A percentile compares a stretch with the other conserved stretches of the same genome.
Evolutionary conservation across 768 basidiomycete genomes (phyloP).

Genomic region (Podaxis sp.): DNA sequence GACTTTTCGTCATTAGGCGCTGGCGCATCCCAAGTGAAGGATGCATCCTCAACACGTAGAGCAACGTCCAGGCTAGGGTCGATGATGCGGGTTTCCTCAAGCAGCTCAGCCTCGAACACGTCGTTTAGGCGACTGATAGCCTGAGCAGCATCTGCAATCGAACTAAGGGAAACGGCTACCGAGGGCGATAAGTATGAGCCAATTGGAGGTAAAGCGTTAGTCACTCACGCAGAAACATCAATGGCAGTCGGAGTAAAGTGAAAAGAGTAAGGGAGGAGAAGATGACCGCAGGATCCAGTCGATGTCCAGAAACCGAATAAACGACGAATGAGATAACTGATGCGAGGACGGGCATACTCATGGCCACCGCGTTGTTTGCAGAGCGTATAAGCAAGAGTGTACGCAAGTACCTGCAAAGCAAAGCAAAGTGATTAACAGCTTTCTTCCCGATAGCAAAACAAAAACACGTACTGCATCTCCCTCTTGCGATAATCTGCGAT

Average conservation of each 20-base stretch:
- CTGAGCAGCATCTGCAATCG: conserved; percentile 84
- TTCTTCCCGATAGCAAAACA: not conserved
- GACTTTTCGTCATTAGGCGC: conserved; percentile 46
- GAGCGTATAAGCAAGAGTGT: conserved; percentile 65
- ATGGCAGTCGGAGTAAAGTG: conserved; percentile 76
- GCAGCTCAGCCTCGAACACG: conserved; percentile 83
- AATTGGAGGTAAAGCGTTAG: conserved; percentile 8
- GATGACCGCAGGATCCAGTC: conserved; percentile 66
- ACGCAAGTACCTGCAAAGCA: conserved; percentile 55
- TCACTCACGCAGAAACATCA: conserved; percentile 66
- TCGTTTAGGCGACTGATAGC: conserved; percentile 74
- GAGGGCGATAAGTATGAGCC: conserved; percentile 12
- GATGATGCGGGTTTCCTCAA: conserved; percentile 55
- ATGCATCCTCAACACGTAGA: conserved; percentile 62
- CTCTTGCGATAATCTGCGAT: conserved; percentile 67
- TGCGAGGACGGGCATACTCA: conserved; percentile 76
- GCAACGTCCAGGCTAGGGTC: conserved; percentile 62
- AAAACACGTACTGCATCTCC: conserved; percentile 60
- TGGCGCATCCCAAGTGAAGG: conserved; percentile 87
- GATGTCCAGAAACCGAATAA: conserved; percentile 73
- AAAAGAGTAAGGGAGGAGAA: conserved; percentile 88
- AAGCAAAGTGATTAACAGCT: not conserved
- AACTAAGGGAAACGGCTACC: conserved; percentile 66
- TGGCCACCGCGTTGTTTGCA: conserved; percentile 64
- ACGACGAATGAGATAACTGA: conserved; percentile 77